Base-by-base conservation (phyloP, 805 yeast species). In the Candida cerambycidarum region DNA sequence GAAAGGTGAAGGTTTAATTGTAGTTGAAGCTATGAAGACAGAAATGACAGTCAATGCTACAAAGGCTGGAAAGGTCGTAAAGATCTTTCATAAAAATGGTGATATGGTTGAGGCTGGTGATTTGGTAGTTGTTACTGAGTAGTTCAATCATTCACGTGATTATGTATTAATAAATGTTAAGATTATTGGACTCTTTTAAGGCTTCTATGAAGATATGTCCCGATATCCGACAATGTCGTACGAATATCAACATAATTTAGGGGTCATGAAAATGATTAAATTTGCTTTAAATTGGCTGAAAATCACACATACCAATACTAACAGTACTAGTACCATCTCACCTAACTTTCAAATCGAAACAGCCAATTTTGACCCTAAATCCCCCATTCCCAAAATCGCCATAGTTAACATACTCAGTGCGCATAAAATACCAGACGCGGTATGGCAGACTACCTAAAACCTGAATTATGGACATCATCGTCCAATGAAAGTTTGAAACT, bases 81-180 rank as follows among this genome's bases (percentile, higher is more conserved):
- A 85, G 66, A 70, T 88, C 34, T 63, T 80, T 44, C 96, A 89
- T 62, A 73, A 75, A 42, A 88, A 89, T 58, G 98, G 98, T 57
- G 97, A 92, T 58, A 87, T 93, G 85, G 95, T 92, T 31, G 97
- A 92, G 46, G 89, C 97, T 30, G 99, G 99, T 50, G 98, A 93
- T 62, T 67, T 89, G 48, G 96, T 93, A 36, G 97, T 84, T 39
- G 96, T 90, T 17, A 68, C 85, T 31, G 82, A 79, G 61, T 69
- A 56, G 25, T 25, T 21, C 10, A 21, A 21, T 21, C 11, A 12
- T 14, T 6, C 6, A 6, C 11, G 14, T 13, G 14, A 13, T 7
- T 29, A 12, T 14, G 7, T n/a, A n/a, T 29, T 29, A 13, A 13
- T 13, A 29, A 12, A 29, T 29, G 15, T 36, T 14, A 15, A 13